These are phyloP conservation scores for Erodium texanum DNA, from an alignment of 441 rosid species.

Conservation along the genomic window DNA sequence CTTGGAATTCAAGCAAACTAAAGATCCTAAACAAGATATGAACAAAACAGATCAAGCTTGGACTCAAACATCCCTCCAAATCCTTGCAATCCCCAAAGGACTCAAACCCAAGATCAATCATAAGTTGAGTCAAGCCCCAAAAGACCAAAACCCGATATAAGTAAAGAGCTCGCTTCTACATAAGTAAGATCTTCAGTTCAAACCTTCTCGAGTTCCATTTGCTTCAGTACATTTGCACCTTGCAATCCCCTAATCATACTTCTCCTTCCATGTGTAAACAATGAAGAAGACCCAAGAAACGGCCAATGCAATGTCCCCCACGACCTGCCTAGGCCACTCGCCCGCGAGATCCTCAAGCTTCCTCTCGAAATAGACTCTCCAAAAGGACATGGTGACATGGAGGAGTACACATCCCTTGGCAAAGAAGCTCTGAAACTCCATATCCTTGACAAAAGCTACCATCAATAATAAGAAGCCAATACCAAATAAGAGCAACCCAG, in stretches of 20 bases:
- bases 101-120: no score
- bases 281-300: slow-evolving; percentile 71
- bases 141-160: neutral
- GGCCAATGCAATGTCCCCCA: slow-evolving; percentile 62
- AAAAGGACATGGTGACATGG: slow-evolving; percentile 54
- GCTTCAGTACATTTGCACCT: neutral
- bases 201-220: neutral
- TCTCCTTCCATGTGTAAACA: slow-evolving; percentile 75
- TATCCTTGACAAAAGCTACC: slow-evolving; percentile 69
- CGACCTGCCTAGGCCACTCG: slow-evolving; percentile 61
- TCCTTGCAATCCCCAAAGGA: no score
- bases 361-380: slow-evolving; percentile 68
- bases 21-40: slow-evolving; percentile 1
- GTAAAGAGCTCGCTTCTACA: no score
- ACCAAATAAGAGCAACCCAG: slow-evolving; percentile 69
- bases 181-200: no score
- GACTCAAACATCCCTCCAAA: neutral
- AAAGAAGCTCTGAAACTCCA: slow-evolving; percentile 63
- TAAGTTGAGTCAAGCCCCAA: no score
- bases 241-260: slow-evolving; percentile 46
- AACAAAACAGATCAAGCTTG: no score
- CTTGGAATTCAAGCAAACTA: slow-evolving; percentile 15
- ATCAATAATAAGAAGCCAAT: slow-evolving; percentile 57
- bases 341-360: slow-evolving; percentile 53
- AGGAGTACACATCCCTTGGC: slow-evolving; percentile 63